Base-by-base conservation (phyloP, 352 stramenopile species). In the Albugo candida region DNA sequence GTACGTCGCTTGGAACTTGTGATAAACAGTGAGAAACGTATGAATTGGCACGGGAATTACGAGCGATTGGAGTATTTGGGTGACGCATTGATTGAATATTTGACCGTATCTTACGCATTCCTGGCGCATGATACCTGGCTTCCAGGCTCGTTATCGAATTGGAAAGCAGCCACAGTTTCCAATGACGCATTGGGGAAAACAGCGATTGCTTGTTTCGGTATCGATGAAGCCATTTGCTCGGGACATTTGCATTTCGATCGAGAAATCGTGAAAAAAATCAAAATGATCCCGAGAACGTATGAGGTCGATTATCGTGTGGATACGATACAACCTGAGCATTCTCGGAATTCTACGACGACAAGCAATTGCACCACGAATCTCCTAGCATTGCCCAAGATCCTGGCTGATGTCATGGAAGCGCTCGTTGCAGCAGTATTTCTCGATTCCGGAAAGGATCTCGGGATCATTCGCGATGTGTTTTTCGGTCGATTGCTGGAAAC, bases 1-100 rank as follows among this genome's bases (percentile, higher is more conserved):
- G 70, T 82, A 4, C 71, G 75, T 14, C 57, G 61, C n/a, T 47
- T 86, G 37, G 51, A 70, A n/a, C 48, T 87, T 11, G 61, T 64
- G 2, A 59, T 63, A 13, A 60, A 73, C 18, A 49, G 63, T 49
- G 64, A 64, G 18, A 64, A 61, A 27, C 65, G 71, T 17, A 66
- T 45, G 11, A 53, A 63, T 13, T 91, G 72, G 74, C 75, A 66
- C 46, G 66, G 71, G n/a, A 71, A 94, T 50, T 94, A 94, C 40
- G 78, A 94, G 54, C 77, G 81, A 5, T 51, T 94, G 8, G 81
- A 94, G 52, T 94, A 89, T 47, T 55, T 94, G 14, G 81, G 81
- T 10, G 81, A 94, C 45, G 81, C 81, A 11, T 63, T 94, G 42
- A 86, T 94, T 45, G 81, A 92, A 53, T 94, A 89, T 49, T 51